phyloP scores from a whole-genome alignment of 164 flowering plant species.

The Nymphaea thermarum region DNA sequence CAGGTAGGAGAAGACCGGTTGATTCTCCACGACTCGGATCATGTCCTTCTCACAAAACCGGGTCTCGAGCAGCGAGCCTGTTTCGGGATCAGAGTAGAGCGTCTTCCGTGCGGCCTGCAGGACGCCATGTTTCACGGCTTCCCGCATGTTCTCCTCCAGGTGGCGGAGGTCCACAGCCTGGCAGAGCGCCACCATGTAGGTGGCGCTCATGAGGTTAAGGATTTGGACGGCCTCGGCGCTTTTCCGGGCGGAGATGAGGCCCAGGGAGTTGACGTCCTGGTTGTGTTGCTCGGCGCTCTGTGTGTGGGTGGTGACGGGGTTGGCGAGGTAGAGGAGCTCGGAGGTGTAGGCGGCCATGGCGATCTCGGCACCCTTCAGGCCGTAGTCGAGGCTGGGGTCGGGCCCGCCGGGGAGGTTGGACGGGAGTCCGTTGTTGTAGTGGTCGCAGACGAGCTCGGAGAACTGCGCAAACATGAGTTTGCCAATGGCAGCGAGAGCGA shows the following conservation, averaged over 20 bases:
- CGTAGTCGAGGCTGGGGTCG: conserved; percentile 13
- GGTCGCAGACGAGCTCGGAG: conserved; percentile 18
- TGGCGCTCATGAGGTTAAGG: conserved; percentile 36
- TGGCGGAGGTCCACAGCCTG: conserved; percentile 44
- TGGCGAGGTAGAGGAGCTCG: conserved; percentile 15
- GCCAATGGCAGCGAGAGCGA: conserved; percentile 26
- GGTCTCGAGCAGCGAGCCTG: conserved; percentile 23
- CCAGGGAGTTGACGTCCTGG: conserved; percentile 27
- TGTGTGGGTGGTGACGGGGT: conserved; percentile 16
- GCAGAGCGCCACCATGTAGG: conserved; percentile 43
- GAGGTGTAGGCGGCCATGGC: conserved; percentile 19
- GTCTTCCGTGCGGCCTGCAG: conserved; percentile 26
- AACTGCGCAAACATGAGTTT: conserved; percentile 17
- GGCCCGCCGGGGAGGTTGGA: conserved; percentile 24
- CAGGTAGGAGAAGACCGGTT: conserved; percentile 31
- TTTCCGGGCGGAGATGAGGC: conserved; percentile 38
- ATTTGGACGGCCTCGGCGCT: conserved; percentile 40
- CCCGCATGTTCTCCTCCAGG: conserved; percentile 39
- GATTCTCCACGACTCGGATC: conserved; percentile 28
- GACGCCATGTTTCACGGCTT: conserved; percentile 22
- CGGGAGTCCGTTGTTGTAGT: conserved; percentile 25
- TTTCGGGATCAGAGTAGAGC: conserved; percentile 19
- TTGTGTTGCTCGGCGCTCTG: conserved; percentile 17
- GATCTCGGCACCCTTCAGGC: conserved; percentile 13
- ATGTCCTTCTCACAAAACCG: conserved; percentile 45